These are phyloP conservation scores for Collybiopsis luxurians DNA, from an alignment of 768 basidiomycete species.

Conservation along the genomic window DNA sequence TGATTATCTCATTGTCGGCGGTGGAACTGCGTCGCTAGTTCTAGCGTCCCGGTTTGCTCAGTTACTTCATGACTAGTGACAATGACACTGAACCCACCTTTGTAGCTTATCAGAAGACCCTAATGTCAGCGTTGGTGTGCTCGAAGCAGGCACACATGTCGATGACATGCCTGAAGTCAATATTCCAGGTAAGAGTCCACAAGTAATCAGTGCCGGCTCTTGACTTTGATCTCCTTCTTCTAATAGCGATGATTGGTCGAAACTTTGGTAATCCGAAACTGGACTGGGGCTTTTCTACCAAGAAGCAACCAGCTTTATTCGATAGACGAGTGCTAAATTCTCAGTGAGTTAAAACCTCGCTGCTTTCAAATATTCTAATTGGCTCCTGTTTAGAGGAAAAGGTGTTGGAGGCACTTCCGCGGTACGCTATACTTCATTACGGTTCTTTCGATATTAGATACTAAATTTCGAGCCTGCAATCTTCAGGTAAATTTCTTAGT, in stretches of 20 bases:
- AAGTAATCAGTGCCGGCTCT: neutral
- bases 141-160: neutral
- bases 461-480: neutral
- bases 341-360: neutral
- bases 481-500: neutral
- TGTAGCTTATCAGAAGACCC: slow-evolving; percentile 1
- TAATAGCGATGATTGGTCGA: neutral
- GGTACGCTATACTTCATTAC: neutral
- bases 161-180: neutral
- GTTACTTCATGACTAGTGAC: neutral
- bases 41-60: neutral
- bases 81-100: no score
- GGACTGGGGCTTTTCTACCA: neutral
- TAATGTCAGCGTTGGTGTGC: neutral
- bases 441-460: no score
- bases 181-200: neutral
- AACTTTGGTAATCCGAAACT: neutral
- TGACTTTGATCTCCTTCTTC: neutral
- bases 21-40: slow-evolving; percentile 1
- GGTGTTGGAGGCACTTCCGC: neutral
- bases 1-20: neutral
- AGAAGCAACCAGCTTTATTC: neutral
- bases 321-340: neutral
- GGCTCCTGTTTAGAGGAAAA: neutral
- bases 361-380: neutral